Base-by-base conservation (phyloP, 768 basidiomycete species). In the Suillus decipiens region DNA sequence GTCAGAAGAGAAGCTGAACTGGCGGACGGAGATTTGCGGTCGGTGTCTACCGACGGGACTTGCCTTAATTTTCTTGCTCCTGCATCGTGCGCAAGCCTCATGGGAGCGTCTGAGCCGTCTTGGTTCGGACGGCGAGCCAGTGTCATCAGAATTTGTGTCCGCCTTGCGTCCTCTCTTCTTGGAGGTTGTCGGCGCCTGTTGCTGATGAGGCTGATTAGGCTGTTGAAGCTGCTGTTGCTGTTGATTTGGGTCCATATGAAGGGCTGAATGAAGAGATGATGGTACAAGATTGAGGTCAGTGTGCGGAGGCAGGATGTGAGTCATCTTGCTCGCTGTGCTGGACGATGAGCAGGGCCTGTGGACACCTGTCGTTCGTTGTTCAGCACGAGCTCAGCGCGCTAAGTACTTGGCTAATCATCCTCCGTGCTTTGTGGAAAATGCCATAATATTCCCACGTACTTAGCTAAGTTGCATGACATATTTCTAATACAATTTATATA, bases 1-100 rank as follows among this genome's bases (percentile, higher is more conserved):
- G 73, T 62, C 66, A 59, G 67, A 65, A 67, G 48, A 68, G 66
- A 69, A 73, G 75, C 76, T 71, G 74, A 68, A 75, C 73, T 78
- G 75, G 78, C 76, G 74, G 75, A 76, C 77, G 87, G 89, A 88
- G 85, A 89, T 84, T 89, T 90, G 89, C 89, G 89, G 88, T 86
- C 89, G 89, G 88, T 83, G 78, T 78, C 76, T 78, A 78, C 80
- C 82, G 81, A 82, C 86, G 87, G 86, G 80, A 78, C 82, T 75
- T 75, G 87, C 90, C 91, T 95, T 95, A 80, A 95, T 95, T 89
- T 95, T 95, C 87, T 95, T 94, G 81, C 88, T 89, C 85, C 93
- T 90, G 84, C 93, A 95, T 75, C 93, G 85, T 67, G 93, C 89
- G 81, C 93, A 95, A 66, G 93, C 92, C 79, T 95, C 93, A 79